Base-by-base conservation (phyloP, 2,329 filamentous ascomycete genomes). In the Coleophoma eucalyptorum region DNA sequence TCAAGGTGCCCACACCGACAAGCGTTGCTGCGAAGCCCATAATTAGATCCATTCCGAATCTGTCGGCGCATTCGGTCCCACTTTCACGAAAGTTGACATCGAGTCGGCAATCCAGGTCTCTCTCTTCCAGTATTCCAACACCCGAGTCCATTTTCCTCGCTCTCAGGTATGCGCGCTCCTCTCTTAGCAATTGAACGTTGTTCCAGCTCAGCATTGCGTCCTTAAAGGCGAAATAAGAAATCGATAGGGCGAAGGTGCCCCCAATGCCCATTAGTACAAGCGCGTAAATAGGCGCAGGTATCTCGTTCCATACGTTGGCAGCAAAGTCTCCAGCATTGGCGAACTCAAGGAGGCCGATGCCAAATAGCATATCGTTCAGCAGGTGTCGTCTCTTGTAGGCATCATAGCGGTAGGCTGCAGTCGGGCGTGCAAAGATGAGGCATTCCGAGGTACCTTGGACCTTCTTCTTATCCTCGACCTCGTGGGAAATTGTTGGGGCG, bases 301-400 rank as follows among this genome's bases (percentile, higher is more conserved):
- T 65, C 1, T 72, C 55, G 55, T 82, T 81, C 75, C 76, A 82
- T 1, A 81, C 72, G 49, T 82, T 81, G 50, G 79, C 79, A 0
- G 78, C 76, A 49, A 81, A 81, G 56, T 82, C 79, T 2, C 72
- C 72, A 0, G 77, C 76, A 57, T 82, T 82, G 48, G 75, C 75
- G 2, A 80, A 67, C 53, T 82, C 79, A 16, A 82, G 72, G 44
- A 76, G 75, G 1, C 77, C 79, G 1, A 79, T 68, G 12, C 67
- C 62, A 0, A 61, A 58, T 8, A 73, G 63, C 3, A 74, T 62
- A 48, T 54, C 67, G 64, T 56, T 69, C 15, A 41, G 26, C 1
- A 55, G 34, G 20, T 21, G 32, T 16, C 41, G 41, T 26, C 41
- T 19, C 13, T 19, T 43, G 7, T 12, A 11, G 8, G 20, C 20